A percentile compares a stretch with the other conserved stretches of the same genome.
phyloP scores from a whole-genome alignment of 2,329 filamentous ascomycete genomes.

The Xylariaceae sp. region DNA sequence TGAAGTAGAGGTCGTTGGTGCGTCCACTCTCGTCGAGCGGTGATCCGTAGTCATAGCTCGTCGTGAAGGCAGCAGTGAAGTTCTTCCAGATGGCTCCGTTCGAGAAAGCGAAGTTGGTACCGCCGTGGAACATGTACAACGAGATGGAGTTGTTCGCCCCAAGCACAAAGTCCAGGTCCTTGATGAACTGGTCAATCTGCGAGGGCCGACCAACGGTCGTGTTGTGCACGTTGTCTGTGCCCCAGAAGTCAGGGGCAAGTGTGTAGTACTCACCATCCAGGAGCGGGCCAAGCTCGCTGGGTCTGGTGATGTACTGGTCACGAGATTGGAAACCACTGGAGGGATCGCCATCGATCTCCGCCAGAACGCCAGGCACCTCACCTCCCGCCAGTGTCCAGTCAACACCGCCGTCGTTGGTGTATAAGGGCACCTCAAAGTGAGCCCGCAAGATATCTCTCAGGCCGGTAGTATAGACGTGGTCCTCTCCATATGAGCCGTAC shows the following conservation, averaged over 20 bases:
- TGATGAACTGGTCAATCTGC: slow-evolving; percentile 26
- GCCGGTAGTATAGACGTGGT: slow-evolving; percentile 40
- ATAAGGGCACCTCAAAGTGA: slow-evolving; percentile 41
- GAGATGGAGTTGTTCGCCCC: slow-evolving; percentile 40
- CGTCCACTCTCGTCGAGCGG: slow-evolving; percentile 47
- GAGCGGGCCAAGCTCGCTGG: slow-evolving; percentile 39
- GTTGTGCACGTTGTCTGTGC: slow-evolving; percentile 34
- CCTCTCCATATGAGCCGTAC: slow-evolving; percentile 44
- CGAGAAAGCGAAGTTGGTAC: slow-evolving; percentile 46
- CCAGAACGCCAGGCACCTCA: slow-evolving; percentile 40
- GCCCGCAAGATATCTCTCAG: slow-evolving; percentile 39
- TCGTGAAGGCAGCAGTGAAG: slow-evolving; percentile 37
- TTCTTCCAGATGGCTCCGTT: slow-evolving; percentile 43
- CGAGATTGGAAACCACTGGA: slow-evolving; percentile 37
- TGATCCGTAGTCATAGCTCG: slow-evolving; percentile 47
- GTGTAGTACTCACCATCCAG: slow-evolving; percentile 48
- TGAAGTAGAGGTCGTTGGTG: slow-evolving; percentile 39
- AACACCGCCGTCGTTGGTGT: slow-evolving; percentile 45
- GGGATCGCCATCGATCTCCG: slow-evolving; percentile 43
- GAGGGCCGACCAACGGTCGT: slow-evolving; percentile 29
- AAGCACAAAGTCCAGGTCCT: slow-evolving; percentile 37
- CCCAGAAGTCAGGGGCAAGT: slow-evolving; percentile 42
- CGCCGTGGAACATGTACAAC: slow-evolving; percentile 50
- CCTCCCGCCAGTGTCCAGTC: slow-evolving; percentile 41
- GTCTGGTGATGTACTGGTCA: slow-evolving; percentile 40